A percentile compares a stretch with the other conserved stretches of the same genome.
phyloP scores from a whole-genome alignment of 208 protist species.

The Wallacemonas rigidus region DNA sequence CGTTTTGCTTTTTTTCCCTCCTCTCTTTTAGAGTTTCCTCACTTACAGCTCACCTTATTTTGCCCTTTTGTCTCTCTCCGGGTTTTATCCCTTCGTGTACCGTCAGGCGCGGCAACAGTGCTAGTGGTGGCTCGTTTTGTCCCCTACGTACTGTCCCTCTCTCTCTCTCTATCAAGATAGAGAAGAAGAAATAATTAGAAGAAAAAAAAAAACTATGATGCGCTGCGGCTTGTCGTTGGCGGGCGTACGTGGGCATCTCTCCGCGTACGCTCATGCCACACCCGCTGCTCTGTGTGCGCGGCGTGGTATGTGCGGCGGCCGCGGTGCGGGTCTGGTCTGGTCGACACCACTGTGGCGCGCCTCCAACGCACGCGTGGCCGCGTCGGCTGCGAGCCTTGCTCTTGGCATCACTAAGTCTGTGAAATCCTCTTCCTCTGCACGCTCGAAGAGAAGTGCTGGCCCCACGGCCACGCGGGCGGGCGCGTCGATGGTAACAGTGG shows the following conservation, averaged over 20 bases:
- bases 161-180: no score
- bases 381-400: background rate
- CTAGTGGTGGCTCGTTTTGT: no score
- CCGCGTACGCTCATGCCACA: background rate
- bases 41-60: conserved; percentile 7
- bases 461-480: background rate
- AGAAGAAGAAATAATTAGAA: no score
- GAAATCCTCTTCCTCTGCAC: background rate
- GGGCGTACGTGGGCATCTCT: no score
- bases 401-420: conserved; percentile 4
- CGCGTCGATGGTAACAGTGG: background rate
- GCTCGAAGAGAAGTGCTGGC: background rate
- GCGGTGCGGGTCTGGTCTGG: background rate
- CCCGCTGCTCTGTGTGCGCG: background rate
- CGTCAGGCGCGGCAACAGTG: background rate
- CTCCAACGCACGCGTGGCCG: background rate
- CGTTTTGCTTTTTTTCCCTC: conserved; percentile 9
- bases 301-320: background rate
- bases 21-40: background rate
- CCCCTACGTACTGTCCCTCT: no score
- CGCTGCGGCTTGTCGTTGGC: no score
- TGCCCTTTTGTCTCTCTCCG: background rate
- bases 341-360: background rate
- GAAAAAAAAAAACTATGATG: no score
- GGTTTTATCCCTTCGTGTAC: conserved; percentile 14